phyloP scores from a whole-genome alignment of 768 basidiomycete genomes.

The Suillus americanus region DNA sequence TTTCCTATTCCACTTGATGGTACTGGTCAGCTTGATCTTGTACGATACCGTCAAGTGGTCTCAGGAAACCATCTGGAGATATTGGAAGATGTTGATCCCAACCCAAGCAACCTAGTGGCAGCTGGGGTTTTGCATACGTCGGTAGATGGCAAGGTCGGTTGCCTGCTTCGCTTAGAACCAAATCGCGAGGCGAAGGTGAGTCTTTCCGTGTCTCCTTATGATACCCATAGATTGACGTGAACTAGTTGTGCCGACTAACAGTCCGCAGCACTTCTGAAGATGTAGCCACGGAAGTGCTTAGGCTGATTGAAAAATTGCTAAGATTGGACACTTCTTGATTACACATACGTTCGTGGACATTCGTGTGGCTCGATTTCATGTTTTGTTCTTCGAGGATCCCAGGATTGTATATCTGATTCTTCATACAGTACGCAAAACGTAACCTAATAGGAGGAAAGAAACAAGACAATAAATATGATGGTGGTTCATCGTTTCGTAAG shows the following conservation, averaged over 20 bases:
- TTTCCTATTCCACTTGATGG: slow-evolving; percentile 76
- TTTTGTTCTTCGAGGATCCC: slow-evolving; percentile 8
- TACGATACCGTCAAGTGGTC: slow-evolving; percentile 73
- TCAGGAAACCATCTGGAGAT: slow-evolving; percentile 75
- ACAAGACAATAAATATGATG: slow-evolving; percentile 2
- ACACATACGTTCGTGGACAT: not conserved
- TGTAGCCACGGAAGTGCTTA: slow-evolving; percentile 73
- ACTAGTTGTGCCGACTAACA: slow-evolving; percentile 87
- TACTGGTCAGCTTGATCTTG: slow-evolving; percentile 71
- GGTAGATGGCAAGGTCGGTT: slow-evolving; percentile 92
- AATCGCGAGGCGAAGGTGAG: slow-evolving; percentile 93
- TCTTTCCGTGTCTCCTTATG: slow-evolving; percentile 7
- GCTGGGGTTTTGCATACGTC: slow-evolving; percentile 97
- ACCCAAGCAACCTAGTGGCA: slow-evolving; percentile 88
- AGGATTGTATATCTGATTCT: slow-evolving; percentile 15
- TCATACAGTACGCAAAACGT: slow-evolving; percentile 29
- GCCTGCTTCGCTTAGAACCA: slow-evolving; percentile 89
- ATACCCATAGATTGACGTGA: slow-evolving; percentile 1
- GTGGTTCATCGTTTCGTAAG: slow-evolving; percentile 33
- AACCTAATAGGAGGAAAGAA: slow-evolving; percentile 10
- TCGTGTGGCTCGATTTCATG: not conserved
- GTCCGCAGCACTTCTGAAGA: slow-evolving; percentile 93
- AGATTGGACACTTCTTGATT: slow-evolving; percentile 22
- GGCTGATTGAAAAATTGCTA: slow-evolving; percentile 42
- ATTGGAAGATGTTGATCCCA: slow-evolving; percentile 87